phyloP scores from a whole-genome alignment of 306 rosid genomes.

The Mimosa bimucronata region DNA sequence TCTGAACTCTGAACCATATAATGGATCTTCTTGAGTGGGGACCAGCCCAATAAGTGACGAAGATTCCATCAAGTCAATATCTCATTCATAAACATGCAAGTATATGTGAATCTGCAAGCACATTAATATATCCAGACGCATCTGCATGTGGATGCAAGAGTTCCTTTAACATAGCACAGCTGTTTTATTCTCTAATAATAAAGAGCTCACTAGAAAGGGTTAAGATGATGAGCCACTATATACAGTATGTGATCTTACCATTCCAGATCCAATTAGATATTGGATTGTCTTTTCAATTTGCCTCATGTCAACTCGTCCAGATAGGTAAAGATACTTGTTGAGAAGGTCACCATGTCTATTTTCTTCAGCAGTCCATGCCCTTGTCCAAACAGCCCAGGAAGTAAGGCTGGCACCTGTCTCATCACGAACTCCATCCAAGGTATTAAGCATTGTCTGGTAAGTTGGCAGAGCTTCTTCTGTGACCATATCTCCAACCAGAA shows the following conservation, averaged over 20 bases:
- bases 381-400: slow-evolving; percentile 73
- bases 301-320: slow-evolving; percentile 72
- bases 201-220: slow-evolving; percentile 1
- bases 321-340: slow-evolving; percentile 66
- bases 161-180: not conserved
- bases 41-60: not conserved
- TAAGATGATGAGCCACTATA: not conserved
- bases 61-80: not conserved
- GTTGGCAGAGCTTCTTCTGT: slow-evolving; percentile 78
- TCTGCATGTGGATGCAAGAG: not conserved
- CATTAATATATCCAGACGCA: not conserved
- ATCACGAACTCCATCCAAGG: slow-evolving; percentile 68
- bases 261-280: slow-evolving; percentile 70
- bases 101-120: not conserved
- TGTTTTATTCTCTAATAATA: slow-evolving; percentile 1
- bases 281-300: slow-evolving; percentile 74
- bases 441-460: slow-evolving; percentile 70
- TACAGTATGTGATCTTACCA: slow-evolving; percentile 50
- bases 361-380: slow-evolving; percentile 83
- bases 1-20: slow-evolving; percentile 5
- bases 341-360: slow-evolving; percentile 76
- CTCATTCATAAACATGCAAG: not conserved
- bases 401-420: slow-evolving; percentile 75
- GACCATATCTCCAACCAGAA: slow-evolving; percentile 69
- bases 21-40: not conserved